A percentile compares a stretch with the other conserved stretches of the same genome.
phyloP scores from a whole-genome alignment of 371 early-diverging fungal genomes.

The Mortierella polycephala region DNA sequence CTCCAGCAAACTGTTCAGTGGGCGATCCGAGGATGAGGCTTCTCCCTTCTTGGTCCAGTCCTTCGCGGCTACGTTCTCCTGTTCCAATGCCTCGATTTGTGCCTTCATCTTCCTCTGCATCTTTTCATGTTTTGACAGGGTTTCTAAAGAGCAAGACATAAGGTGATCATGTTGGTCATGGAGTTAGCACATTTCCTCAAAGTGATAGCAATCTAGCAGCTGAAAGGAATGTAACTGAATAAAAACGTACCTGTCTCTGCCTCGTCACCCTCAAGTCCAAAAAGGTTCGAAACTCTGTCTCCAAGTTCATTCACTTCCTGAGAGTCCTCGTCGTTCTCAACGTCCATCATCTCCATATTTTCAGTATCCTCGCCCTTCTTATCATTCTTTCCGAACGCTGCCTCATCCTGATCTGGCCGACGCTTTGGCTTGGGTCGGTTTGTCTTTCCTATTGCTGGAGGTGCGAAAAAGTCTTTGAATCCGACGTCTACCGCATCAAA shows the following conservation, averaged over 20 bases:
- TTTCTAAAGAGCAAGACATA: conserved; percentile 20
- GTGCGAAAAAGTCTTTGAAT: conserved; percentile 65
- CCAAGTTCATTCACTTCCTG: conserved; percentile 57
- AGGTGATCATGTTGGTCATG: not conserved
- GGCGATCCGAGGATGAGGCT: conserved; percentile 76
- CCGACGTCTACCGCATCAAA: conserved; percentile 54
- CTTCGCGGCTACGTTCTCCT: conserved; percentile 84
- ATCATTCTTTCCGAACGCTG: conserved; percentile 39
- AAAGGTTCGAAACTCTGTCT: conserved; percentile 60
- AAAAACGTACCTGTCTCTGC: conserved; percentile 50
- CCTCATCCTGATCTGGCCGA: conserved; percentile 25
- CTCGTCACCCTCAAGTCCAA: conserved; percentile 66
- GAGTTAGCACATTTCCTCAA: conserved; percentile 2
- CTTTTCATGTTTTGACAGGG: conserved; percentile 79
- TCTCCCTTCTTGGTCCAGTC: conserved; percentile 95
- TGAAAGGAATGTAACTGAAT: not conserved
- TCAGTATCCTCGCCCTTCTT: conserved; percentile 53
- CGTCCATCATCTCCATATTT: conserved; percentile 54
- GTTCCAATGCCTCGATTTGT: conserved; percentile 85
- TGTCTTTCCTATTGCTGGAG: conserved; percentile 55
- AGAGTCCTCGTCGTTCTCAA: conserved; percentile 60
- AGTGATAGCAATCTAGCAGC: too few relatives aligned
- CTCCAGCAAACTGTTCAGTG: conserved; percentile 92
- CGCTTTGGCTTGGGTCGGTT: conserved; percentile 41
- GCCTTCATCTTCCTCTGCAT: conserved; percentile 72